Conservation (phyloP, 345 rosid genomes). For the Salix exigua region DNA sequence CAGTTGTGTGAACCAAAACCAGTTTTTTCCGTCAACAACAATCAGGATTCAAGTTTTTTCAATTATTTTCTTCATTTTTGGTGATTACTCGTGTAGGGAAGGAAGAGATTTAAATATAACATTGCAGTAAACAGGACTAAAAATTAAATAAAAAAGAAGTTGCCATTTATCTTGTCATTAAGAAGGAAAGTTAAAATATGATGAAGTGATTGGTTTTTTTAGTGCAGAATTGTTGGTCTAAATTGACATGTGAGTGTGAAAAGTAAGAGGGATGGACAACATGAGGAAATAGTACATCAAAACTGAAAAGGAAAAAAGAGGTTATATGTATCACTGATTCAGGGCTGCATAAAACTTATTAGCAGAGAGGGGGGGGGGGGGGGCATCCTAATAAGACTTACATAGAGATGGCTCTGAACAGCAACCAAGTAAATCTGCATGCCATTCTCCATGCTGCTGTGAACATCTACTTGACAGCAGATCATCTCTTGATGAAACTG, state of each 20-base stretch:
- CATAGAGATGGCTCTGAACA: constrained; percentile 90
- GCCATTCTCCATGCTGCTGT: constrained; percentile 74
- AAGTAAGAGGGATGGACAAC: no score
- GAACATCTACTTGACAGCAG: constrained; percentile 58
- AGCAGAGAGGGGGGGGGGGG: not conserved
- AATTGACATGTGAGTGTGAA: not conserved
- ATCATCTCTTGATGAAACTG: constrained; percentile 68
- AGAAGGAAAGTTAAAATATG: not conserved
- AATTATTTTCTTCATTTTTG: no score
- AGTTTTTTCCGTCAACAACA: not conserved
- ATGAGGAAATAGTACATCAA: not conserved
- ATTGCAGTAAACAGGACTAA: not conserved
- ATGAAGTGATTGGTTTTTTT: not conserved
- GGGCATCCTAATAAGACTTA: constrained; percentile 30
- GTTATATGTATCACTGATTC: not conserved
- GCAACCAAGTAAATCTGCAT: constrained; percentile 89
- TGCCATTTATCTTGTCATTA: not conserved
- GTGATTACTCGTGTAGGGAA: not conserved
- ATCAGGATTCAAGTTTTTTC: not conserved
- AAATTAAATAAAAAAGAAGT: not conserved
- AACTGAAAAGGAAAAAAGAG: not conserved
- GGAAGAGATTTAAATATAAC: not conserved
- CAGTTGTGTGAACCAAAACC: no score
- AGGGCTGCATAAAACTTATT: not conserved
- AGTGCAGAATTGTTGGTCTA: not conserved